phyloP scores from a whole-genome alignment of 2,329 filamentous ascomycete genomes.

The Exophiala dermatitidis region DNA sequence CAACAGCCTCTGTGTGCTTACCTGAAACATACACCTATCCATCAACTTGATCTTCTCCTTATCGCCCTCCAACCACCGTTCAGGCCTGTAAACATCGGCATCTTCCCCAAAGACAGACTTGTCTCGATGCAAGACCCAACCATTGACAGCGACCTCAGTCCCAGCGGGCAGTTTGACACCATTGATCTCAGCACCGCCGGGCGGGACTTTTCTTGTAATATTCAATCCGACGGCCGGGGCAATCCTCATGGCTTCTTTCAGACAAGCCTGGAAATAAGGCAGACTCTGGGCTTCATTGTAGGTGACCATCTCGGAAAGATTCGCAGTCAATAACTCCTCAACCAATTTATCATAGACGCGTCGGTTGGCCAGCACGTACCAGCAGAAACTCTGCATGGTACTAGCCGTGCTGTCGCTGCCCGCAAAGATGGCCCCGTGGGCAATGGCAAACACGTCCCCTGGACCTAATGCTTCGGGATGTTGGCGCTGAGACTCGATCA shows the following conservation, averaged over 20 bases:
- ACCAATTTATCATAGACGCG: conserved; percentile 44
- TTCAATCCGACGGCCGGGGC: conserved; percentile 27
- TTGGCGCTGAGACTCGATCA: conserved; percentile 49
- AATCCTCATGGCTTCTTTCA: conserved; percentile 27
- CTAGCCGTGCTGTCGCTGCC: conserved; percentile 56
- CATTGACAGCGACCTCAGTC: conserved; percentile 21
- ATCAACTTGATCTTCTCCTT: conserved; percentile 38
- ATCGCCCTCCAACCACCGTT: conserved; percentile 38
- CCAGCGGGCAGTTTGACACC: conserved; percentile 20
- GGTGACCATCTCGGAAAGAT: conserved; percentile 22
- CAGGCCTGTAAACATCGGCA: conserved; percentile 37
- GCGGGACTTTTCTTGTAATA: conserved; percentile 28
- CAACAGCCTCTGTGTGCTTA: conserved; percentile 27
- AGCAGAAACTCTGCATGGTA: conserved; percentile 53
- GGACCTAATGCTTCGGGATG: conserved; percentile 43
- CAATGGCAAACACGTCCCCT: conserved; percentile 51
- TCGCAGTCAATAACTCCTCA: conserved; percentile 32
- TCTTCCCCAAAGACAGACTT: conserved; percentile 36
- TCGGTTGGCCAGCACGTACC: conserved; percentile 42
- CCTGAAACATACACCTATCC: conserved; percentile 53
- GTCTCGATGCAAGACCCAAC: conserved; percentile 41
- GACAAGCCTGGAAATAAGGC: conserved; percentile 23
- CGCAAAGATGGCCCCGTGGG: conserved; percentile 45
- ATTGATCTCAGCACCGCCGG: conserved; percentile 19
- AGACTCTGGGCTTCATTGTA: conserved; percentile 23